phyloP scores from a whole-genome alignment of 495 filamentous ascomycete species.

The Amorphotheca resinae region DNA sequence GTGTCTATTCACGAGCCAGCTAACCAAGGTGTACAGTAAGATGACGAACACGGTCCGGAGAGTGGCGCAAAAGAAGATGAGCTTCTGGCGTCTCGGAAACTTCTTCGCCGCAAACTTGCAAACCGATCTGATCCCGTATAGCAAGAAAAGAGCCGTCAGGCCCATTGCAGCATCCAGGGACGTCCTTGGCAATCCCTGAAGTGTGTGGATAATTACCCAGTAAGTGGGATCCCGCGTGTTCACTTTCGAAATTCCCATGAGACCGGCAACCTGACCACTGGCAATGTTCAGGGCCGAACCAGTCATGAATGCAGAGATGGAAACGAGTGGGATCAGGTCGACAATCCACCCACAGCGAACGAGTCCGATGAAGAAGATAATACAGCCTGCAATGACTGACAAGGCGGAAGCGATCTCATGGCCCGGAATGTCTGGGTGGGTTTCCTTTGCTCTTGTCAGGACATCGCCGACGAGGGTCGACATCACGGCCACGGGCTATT shows the following conservation, averaged over 20 bases:
- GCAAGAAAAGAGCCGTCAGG: slow-evolving; percentile 64
- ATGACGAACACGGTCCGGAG: slow-evolving; percentile 85
- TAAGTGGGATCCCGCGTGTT: slow-evolving; percentile 72
- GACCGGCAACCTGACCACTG: slow-evolving; percentile 68
- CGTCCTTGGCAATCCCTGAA: slow-evolving; percentile 59
- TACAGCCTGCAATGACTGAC: slow-evolving; percentile 67
- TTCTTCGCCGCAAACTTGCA: slow-evolving; percentile 59
- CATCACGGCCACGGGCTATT: slow-evolving; percentile 86
- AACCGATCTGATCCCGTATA: slow-evolving; percentile 65
- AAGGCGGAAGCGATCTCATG: slow-evolving; percentile 68
- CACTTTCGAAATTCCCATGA: slow-evolving; percentile 69
- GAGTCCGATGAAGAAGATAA: slow-evolving; percentile 72
- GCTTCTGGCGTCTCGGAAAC: slow-evolving; percentile 54
- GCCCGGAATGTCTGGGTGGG: slow-evolving; percentile 42
- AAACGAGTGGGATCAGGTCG: slow-evolving; percentile 83
- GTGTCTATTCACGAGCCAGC: slow-evolving; percentile 64
- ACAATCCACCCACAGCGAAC: slow-evolving; percentile 82
- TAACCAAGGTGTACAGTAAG: slow-evolving; percentile 84
- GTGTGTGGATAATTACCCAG: slow-evolving; percentile 70
- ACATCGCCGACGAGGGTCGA: slow-evolving; percentile 81
- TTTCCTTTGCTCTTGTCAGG: slow-evolving; percentile 43
- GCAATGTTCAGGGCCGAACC: slow-evolving; percentile 89
- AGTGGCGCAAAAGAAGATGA: slow-evolving; percentile 82
- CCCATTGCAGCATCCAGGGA: slow-evolving; percentile 81
- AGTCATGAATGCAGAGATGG: slow-evolving; percentile 96